A percentile compares a stretch with the other conserved stretches of the same genome.
phyloP scores from a whole-genome alignment of 352 stramenopile species.

The Phytopythium ostracodes region DNA sequence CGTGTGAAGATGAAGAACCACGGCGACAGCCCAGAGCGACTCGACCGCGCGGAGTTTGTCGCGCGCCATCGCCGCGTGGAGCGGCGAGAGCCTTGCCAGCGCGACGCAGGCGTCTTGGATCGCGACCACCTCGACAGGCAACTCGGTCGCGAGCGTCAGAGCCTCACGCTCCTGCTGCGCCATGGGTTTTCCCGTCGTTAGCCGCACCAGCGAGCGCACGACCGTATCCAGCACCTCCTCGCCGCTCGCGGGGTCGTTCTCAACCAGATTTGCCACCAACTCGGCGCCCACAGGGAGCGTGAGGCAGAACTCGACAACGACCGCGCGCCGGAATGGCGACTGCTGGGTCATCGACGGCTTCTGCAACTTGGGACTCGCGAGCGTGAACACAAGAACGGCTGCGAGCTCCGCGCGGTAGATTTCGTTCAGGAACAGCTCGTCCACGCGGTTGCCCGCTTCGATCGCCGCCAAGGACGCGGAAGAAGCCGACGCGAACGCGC shows the following conservation, averaged over 20 bases:
- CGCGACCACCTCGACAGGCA: constrained; percentile 11
- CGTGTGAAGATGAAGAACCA: constrained; percentile 20
- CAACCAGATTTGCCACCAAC: constrained; percentile 36
- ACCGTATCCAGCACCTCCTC: constrained; percentile 35
- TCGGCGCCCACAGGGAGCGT: constrained; percentile 32
- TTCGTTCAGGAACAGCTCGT: constrained; percentile 46
- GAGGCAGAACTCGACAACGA: constrained; percentile 19
- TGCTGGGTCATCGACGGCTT: not conserved
- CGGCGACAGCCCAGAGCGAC: constrained; percentile 14
- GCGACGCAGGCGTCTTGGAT: constrained; percentile 19
- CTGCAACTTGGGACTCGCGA: constrained; percentile 32
- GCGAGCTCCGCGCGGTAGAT: constrained; percentile 61
- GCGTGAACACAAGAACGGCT: constrained; percentile 37
- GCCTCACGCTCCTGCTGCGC: constrained; percentile 29
- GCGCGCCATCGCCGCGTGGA: constrained; percentile 28
- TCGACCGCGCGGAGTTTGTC: constrained; percentile 24
- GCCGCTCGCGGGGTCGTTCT: constrained; percentile 45
- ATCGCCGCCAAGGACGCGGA: constrained; percentile 16
- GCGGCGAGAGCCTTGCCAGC: constrained; percentile 31
- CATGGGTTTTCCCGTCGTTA: constrained; percentile 15
- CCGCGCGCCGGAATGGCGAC: constrained; percentile 8
- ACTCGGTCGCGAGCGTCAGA: constrained; percentile 5
- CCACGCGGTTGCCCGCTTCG: not conserved
- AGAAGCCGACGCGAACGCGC: constrained; percentile 5
- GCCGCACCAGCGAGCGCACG: constrained; percentile 22